Conservation (phyloP, 768 basidiomycete species). For the Porpolomopsis calyptriformis region DNA sequence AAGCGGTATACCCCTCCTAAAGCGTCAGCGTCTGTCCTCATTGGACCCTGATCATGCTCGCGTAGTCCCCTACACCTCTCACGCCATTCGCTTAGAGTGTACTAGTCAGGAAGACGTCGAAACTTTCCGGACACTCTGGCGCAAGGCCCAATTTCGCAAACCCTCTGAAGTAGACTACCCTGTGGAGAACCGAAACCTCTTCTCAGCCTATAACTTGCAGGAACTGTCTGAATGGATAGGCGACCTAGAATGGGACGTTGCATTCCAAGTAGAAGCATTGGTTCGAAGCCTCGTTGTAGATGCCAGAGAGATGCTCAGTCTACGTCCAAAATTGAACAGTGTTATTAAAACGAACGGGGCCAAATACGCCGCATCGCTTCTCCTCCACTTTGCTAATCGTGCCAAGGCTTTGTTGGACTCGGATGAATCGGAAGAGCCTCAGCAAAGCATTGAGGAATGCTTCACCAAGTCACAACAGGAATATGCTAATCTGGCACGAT, state of each 20-base stretch:
- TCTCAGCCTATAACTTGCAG: slow-evolving; percentile 26
- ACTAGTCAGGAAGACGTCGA: slow-evolving; percentile 21
- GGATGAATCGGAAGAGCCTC: slow-evolving; percentile 16
- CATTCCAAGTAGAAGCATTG: slow-evolving; percentile 48
- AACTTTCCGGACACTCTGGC: slow-evolving; percentile 29
- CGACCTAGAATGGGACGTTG: slow-evolving; percentile 37
- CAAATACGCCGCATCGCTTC: slow-evolving; percentile 27
- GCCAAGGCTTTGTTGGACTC: slow-evolving; percentile 19
- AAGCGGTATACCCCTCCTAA: too few species aligned
- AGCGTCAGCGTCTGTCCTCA: slow-evolving; percentile 28
- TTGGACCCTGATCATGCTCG: slow-evolving; percentile 33
- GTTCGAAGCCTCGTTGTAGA: slow-evolving; percentile 34
- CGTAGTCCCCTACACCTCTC: slow-evolving; percentile 43
- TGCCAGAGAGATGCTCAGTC: slow-evolving; percentile 36
- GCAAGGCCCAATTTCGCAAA: slow-evolving; percentile 28
- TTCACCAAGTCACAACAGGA: slow-evolving; percentile 21
- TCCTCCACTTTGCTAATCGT: slow-evolving; percentile 28
- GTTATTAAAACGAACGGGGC: slow-evolving; percentile 23
- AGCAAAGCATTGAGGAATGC: slow-evolving; percentile 20
- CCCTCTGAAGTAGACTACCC: slow-evolving; percentile 26
- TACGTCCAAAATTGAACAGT: slow-evolving; percentile 26
- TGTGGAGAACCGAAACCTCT: slow-evolving; percentile 33
- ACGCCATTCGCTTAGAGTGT: slow-evolving; percentile 42
- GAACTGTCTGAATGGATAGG: slow-evolving; percentile 24
- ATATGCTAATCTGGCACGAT: slow-evolving; percentile 14